These are phyloP conservation scores for Cymbomonas tetramitiformis DNA, from an alignment of 139 green algal genomes.

Conservation along the genomic window DNA sequence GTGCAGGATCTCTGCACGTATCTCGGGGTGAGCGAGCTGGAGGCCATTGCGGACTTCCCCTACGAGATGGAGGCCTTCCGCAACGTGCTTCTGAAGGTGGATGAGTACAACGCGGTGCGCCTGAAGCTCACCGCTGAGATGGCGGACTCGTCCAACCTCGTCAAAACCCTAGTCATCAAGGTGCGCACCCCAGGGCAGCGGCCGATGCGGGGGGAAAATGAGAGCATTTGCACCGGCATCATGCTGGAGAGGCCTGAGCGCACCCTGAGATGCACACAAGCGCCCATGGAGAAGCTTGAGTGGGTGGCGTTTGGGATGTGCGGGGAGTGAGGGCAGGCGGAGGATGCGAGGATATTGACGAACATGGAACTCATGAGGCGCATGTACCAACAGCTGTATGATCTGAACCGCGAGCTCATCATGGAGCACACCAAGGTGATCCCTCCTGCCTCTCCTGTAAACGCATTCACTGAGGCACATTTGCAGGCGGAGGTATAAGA, in stretches of 20 bases:
- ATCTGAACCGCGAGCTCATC: constrained; percentile 56
- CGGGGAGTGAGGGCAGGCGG: too few relatives aligned
- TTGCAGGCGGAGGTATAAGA: too few relatives aligned
- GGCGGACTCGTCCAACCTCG: constrained; percentile 36
- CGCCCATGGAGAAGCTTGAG: too few relatives aligned
- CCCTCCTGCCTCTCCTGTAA: too few relatives aligned
- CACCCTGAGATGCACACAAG: too few relatives aligned
- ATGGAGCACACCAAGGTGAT: constrained; percentile 48
- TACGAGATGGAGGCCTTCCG: constrained; percentile 38
- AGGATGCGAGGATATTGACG: constrained; percentile 49
- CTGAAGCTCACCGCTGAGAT: constrained; percentile 41
- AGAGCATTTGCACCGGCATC: too few relatives aligned
- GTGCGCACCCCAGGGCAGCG: too few relatives aligned
- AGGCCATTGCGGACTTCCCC: constrained; percentile 40
- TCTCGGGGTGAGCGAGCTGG: constrained; percentile 33
- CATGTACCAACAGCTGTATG: constrained; percentile 31
- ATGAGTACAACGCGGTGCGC: constrained; percentile 43
- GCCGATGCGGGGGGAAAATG: too few relatives aligned
- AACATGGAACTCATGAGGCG: constrained; percentile 35
- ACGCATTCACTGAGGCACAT: too few relatives aligned
- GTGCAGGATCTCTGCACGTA: constrained; percentile 40
- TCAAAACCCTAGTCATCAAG: constrained; percentile 37
- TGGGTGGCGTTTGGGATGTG: too few relatives aligned
- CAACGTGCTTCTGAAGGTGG: constrained; percentile 37
- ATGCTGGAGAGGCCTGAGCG: too few relatives aligned